Base-by-base conservation (phyloP, 73 alveolate genomes). In the Symbiodinium natans region DNA sequence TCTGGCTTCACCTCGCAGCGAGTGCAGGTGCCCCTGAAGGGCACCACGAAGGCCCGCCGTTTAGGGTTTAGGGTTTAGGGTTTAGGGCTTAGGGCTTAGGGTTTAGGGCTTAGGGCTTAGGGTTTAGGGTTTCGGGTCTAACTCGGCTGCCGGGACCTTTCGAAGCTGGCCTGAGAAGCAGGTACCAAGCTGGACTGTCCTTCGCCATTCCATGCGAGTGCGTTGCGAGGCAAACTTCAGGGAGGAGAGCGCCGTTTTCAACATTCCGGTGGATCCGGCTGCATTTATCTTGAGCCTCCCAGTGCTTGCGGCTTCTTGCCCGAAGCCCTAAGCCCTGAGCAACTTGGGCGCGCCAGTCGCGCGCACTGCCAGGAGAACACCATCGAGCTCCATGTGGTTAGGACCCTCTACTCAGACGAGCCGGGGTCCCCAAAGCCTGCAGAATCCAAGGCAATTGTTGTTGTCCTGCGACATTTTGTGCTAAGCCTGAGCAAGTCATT, bases 331-430 rank as follows among this genome's bases (percentile, higher is more conserved):
- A 52, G 68, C 68, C 68, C 21, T 52, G 68, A 0, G n/a, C 29
- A 52, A 13, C n/a, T n/a, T n/a, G n/a, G 40, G 46, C 71, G 17
- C 43, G 6, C 21, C 42, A 11, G 54, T 21, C 41, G 75, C 10
- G 7, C 31, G 68, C n/a, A 31, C 74, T 7, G 63, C 73, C 33
- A 88, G 95, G 95, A 88, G 73, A 88, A 88, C n/a, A 40, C 39
- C 84, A 39, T 88, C 41, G 95, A 88, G 71, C 95, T 88, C 46
- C 95, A 88, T 21, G 43, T 88, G 21, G 38, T n/a, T 19, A 36
- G 95, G 71, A 88, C 95, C 86, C 68, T 88, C 86, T 88, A 88
- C 86, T 88, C 95, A n/a, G 95, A 88, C 31, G 95, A 88, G 95
- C 95, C 41, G 73, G 82, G 95, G 15, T n/a, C 95, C 42, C 38